phyloP scores from a whole-genome alignment of 2,329 filamentous ascomycete species.

The Talaromyces albobiverticillius region DNA sequence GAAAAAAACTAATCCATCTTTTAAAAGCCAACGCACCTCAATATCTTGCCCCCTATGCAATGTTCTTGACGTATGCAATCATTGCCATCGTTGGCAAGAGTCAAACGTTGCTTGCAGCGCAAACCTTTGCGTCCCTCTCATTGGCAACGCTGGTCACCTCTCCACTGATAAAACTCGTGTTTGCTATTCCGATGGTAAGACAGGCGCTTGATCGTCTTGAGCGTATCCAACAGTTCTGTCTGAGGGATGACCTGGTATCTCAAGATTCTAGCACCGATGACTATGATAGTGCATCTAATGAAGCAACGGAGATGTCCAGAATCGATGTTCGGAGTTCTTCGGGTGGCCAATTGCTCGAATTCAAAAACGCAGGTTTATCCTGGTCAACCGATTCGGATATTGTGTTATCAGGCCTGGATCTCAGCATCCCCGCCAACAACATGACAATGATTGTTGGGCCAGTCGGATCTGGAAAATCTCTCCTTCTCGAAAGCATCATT shows the following conservation, averaged over 20 bases:
- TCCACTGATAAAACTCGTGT: constrained; percentile 22
- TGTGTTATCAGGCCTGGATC: constrained; percentile 38
- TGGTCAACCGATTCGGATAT: constrained; percentile 24
- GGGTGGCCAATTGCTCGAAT: constrained; percentile 16
- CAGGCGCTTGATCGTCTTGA: constrained; percentile 38
- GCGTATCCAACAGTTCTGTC: constrained; percentile 38
- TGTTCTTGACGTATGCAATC: constrained; percentile 22
- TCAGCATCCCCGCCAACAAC: constrained; percentile 40
- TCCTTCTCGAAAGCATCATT: constrained; percentile 46
- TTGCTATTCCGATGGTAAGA: constrained; percentile 31
- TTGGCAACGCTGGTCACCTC: constrained; percentile 23
- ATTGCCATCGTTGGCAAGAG: constrained; percentile 15
- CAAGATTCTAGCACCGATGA: background rate
- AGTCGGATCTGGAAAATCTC: constrained; percentile 53
- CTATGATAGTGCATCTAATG: background rate
- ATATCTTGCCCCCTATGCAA: constrained; percentile 25
- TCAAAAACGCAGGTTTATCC: constrained; percentile 30
- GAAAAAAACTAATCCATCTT: background rate
- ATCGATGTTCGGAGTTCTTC: background rate
- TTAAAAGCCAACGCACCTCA: constrained; percentile 4
- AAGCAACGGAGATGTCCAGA: background rate
- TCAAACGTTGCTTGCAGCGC: constrained; percentile 18
- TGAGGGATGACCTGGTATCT: constrained; percentile 14
- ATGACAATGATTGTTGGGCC: constrained; percentile 51
- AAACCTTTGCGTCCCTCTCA: constrained; percentile 25